Evolutionary conservation across 495 filamentous ascomycete species (phyloP), one percentile per base, ranked within the genome.

Genomic region (Penicillium alfredii): DNA sequence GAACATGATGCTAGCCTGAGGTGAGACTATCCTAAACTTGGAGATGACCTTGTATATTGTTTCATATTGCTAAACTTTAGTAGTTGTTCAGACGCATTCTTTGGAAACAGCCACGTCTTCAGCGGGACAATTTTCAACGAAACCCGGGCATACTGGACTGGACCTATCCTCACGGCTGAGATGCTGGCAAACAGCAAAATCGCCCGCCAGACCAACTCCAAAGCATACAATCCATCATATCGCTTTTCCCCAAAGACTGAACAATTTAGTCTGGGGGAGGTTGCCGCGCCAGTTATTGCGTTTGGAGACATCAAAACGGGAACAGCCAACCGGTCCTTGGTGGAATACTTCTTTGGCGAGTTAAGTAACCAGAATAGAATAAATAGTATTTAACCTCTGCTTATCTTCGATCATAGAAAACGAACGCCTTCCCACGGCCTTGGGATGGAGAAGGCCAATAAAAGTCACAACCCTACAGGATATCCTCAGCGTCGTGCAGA

Each of bases 1-100:
- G 72, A 76, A 35, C 71, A 74, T 30, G 72, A 76, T 46, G 71
- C 53, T 4, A 73, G 69, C 37, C 40, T 75, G 19, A 72, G 68
- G 71, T 72, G 33, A 20, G 49, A 55, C 17, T 33, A n/a, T n/a
- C n/a, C n/a, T n/a, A n/a, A n/a, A n/a, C n/a, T n/a, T n/a, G n/a
- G n/a, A n/a, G n/a, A n/a, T n/a, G n/a, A n/a, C n/a, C n/a, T n/a
- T n/a, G n/a, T n/a, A n/a, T n/a, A n/a, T n/a, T n/a, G n/a, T n/a
- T n/a, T n/a, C n/a, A n/a, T n/a, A n/a, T n/a, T n/a, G n/a, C n/a
- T n/a, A n/a, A n/a, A 30, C 37, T 8, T 19, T 20, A 28, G 13
- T 35, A 71, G 66, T 40, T 68, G 71, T 4, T 28, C 51, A 25
- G 71, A 75, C 40, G 44, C 55, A 17, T 61, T 44, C 53, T 64